Percentiles rank a stretch among this genome's conserved stretches.
phyloP scores from a whole-genome alignment of 441 rosid species.

The Erysimum pusillum region DNA sequence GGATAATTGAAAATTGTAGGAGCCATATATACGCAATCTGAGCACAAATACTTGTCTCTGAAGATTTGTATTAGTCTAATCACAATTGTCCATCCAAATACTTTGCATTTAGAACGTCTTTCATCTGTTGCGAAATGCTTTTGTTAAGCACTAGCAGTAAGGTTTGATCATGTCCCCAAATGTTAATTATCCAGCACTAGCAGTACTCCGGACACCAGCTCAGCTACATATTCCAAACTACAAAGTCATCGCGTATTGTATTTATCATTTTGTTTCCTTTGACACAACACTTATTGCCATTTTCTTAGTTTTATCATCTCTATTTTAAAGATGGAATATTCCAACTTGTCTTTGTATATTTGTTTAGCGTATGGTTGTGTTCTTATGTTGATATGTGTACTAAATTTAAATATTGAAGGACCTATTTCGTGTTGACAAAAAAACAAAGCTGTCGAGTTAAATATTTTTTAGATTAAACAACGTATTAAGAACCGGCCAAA shows the following conservation, averaged over 20 bases:
- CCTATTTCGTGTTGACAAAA: constrained; percentile 34
- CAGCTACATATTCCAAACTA: no score
- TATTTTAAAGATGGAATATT: constrained; percentile 9
- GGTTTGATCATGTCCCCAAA: no score
- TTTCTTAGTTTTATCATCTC: neutral
- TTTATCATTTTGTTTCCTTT: neutral
- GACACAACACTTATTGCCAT: neutral
- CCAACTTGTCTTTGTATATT: constrained; percentile 26
- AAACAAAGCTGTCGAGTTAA: constrained; percentile 10
- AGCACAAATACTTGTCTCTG: neutral
- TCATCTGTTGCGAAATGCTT: neutral
- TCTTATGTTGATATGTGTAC: constrained; percentile 15
- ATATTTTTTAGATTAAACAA: constrained; percentile 28
- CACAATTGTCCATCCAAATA: no score
- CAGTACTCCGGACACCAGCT: no score
- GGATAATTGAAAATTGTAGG: neutral
- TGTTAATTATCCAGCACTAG: no score
- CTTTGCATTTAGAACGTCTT: neutral
- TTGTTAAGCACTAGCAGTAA: no score
- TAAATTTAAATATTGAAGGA: constrained; percentile 13
- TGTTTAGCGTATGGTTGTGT: constrained; percentile 16
- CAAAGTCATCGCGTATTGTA: neutral
- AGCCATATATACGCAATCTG: neutral
- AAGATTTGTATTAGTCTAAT: neutral
- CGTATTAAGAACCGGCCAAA: constrained; percentile 46